Evolutionary conservation across 257 asterid genomes (phyloP).

Genomic region (Capsicum baccatum): DNA sequence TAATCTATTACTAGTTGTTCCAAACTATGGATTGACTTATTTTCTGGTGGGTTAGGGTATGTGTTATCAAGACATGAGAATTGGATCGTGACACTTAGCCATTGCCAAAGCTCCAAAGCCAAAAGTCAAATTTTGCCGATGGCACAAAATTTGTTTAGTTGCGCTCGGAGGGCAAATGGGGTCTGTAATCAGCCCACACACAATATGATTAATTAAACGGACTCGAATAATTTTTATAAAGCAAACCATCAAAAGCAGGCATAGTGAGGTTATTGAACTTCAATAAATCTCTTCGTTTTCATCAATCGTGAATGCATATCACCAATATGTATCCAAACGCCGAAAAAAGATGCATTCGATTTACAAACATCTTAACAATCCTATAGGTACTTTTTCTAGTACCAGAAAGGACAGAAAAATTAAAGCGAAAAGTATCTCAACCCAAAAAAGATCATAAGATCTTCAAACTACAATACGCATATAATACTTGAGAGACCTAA

Average conservation of each 20-base stretch:
- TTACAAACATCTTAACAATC: neutral
- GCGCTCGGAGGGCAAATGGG: no score
- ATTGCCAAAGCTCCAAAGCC: neutral
- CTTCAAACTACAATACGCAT: constrained; percentile 19
- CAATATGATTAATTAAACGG: neutral
- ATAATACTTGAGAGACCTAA: constrained; percentile 36
- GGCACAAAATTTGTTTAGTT: no score
- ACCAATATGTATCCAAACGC: neutral
- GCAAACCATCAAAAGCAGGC: neutral
- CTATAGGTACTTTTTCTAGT: neutral
- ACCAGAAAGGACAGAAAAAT: neutral
- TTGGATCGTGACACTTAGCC: no score
- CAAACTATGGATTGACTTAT: no score
- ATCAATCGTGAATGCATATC: constrained; percentile 7
- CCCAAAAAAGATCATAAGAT: neutral
- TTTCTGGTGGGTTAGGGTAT: no score
- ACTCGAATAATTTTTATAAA: neutral
- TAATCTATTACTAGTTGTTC: no score
- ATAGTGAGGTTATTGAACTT: constrained; percentile 8
- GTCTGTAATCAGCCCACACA: neutral
- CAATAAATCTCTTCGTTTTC: neutral
- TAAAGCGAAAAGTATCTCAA: neutral
- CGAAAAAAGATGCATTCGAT: neutral
- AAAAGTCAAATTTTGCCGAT: no score
- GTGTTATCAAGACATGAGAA: no score